These are phyloP conservation scores for Saprolegnia diclina DNA, from an alignment of 352 stramenopile species.

Conservation along the genomic window DNA sequence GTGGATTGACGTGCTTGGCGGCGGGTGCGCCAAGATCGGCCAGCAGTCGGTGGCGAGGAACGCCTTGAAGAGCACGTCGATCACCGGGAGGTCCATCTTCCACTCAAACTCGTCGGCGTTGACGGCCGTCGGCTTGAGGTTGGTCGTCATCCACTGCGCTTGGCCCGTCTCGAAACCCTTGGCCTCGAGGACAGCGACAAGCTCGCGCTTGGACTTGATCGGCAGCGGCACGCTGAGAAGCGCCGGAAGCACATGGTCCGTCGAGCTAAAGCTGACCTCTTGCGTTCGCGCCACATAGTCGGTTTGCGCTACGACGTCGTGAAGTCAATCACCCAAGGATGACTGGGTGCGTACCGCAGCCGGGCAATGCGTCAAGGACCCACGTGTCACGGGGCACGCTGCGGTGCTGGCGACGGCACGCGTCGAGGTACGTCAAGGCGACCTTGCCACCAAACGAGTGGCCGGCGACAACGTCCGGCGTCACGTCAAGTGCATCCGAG, in stretches of 20 bases:
- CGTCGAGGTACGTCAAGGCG: constrained; percentile 57
- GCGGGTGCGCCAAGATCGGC: constrained; percentile 44
- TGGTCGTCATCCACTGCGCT: constrained; percentile 78
- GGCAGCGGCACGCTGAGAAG: constrained; percentile 70
- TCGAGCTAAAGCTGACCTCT: constrained; percentile 36
- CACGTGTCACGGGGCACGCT: constrained; percentile 51
- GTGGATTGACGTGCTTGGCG: constrained; percentile 48
- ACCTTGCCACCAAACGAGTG: constrained; percentile 82
- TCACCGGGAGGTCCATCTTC: constrained; percentile 74
- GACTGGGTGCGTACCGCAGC: constrained; percentile 37
- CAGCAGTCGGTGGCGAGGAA: constrained; percentile 66
- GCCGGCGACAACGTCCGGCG: constrained; percentile 55
- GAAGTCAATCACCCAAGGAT: background rate
- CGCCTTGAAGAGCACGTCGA: constrained; percentile 65
- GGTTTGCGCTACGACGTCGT: constrained; percentile 34
- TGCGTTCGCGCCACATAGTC: constrained; percentile 55
- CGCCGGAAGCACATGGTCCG: constrained; percentile 58
- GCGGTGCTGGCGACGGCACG: constrained; percentile 41
- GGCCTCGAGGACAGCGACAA: constrained; percentile 52
- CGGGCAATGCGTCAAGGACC: constrained; percentile 66
- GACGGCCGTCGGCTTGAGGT: constrained; percentile 46
- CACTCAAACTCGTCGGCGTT: constrained; percentile 62
- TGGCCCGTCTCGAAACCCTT: constrained; percentile 59
- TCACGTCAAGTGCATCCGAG: constrained; percentile 42
- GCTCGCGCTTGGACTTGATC: constrained; percentile 59